These are phyloP conservation scores for Adiantum capillusveneris DNA, from an alignment of 75 land plant genomes.

Conservation along the genomic window DNA sequence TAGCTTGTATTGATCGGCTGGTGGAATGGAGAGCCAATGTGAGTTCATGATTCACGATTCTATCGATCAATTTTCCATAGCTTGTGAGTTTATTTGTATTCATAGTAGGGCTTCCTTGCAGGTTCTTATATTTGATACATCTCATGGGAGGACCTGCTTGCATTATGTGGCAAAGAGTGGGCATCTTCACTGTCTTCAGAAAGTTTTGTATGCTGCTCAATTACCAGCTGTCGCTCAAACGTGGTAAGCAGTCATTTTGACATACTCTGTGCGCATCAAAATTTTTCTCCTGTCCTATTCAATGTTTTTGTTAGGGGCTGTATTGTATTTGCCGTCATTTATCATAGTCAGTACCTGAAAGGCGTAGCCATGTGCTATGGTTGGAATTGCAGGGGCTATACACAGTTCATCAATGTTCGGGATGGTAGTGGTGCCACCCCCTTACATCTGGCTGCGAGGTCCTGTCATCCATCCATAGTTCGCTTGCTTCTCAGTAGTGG, in stretches of 20 bases:
- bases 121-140: slow-evolving; percentile 76
- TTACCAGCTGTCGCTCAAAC: slow-evolving; percentile 57
- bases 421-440: slow-evolving; percentile 83
- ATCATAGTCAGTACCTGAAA: no score
- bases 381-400: slow-evolving; percentile 66
- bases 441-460: slow-evolving; percentile 67
- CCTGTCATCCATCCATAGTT: slow-evolving; percentile 47
- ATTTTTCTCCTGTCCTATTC: no score
- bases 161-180: slow-evolving; percentile 90
- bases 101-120: slow-evolving; percentile 20
- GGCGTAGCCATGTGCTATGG: no score
- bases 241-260: slow-evolving; percentile 43
- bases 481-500: slow-evolving; percentile 62
- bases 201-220: slow-evolving; percentile 56
- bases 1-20: slow-evolving; percentile 55
- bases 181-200: slow-evolving; percentile 58
- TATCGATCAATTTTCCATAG: no score
- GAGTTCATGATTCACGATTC: slow-evolving; percentile 4
- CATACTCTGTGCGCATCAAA: no score
- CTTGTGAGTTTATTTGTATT: no score
- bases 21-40: slow-evolving; percentile 78
- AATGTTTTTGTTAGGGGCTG: no score
- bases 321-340: no score
- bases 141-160: slow-evolving; percentile 74
- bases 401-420: slow-evolving; percentile 70